phyloP scores from a whole-genome alignment of 176 grass and related monocot genomes.

The Pontederia paniculata region DNA sequence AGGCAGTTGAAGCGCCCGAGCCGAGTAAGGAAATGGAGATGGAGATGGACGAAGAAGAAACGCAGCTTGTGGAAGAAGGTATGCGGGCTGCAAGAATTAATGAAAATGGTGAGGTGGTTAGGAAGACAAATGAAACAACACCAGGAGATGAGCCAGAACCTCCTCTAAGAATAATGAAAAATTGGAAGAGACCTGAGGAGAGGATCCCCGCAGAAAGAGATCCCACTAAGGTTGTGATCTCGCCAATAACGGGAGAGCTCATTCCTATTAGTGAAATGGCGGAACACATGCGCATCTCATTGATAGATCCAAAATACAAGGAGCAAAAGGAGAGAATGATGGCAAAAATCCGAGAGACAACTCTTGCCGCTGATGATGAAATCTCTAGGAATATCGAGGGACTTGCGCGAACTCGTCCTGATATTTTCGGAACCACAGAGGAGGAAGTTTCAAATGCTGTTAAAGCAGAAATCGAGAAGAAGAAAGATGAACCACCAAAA shows the following conservation, averaged over 20 bases:
- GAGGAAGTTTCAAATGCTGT: slow-evolving; percentile 95
- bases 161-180: slow-evolving; percentile 95
- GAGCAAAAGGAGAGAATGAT: slow-evolving; percentile 98
- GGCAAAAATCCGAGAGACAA: slow-evolving; percentile 94
- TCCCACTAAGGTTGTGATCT: slow-evolving; percentile 81
- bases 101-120: slow-evolving; percentile 30
- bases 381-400: slow-evolving; percentile 94
- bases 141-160: slow-evolving; percentile 44
- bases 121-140: slow-evolving; percentile 21
- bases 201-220: slow-evolving; percentile 58
- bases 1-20: slow-evolving; percentile 40
- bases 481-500: slow-evolving; percentile 86
- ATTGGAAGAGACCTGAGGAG: slow-evolving; percentile 90
- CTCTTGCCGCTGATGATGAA: slow-evolving; percentile 81
- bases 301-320: slow-evolving; percentile 97
- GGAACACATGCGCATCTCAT: slow-evolving; percentile 97
- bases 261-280: slow-evolving; percentile 98
- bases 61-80: slow-evolving; percentile 89
- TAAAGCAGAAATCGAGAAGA: slow-evolving; percentile 96
- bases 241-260: slow-evolving; percentile 82
- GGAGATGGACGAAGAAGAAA: slow-evolving; percentile 92
- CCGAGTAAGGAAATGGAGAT: slow-evolving; percentile 66
- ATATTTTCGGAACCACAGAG: slow-evolving; percentile 96
- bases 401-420: slow-evolving; percentile 81
- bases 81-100: slow-evolving; percentile 62